A percentile compares a stretch with the other conserved stretches of the same genome.
These are phyloP conservation scores for Cadophora gregata DNA, from an alignment of 2,329 filamentous ascomycete species.

Conservation along the genomic window DNA sequence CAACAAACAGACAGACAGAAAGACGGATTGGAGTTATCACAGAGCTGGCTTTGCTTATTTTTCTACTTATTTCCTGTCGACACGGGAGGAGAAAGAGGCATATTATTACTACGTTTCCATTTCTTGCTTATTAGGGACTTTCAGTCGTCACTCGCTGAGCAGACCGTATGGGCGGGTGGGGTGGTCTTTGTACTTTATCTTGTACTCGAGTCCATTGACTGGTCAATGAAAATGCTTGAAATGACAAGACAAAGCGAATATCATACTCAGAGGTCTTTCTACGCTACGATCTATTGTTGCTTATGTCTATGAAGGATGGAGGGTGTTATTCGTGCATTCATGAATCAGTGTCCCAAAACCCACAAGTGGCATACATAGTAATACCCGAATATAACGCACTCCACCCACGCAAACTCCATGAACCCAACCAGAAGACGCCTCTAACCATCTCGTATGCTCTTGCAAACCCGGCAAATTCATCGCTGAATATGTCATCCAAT, in stretches of 20 bases:
- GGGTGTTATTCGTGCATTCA: not conserved
- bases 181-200: conserved; percentile 7
- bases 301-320: not conserved
- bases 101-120: not conserved
- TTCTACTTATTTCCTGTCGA: not conserved
- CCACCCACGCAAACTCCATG: not conserved
- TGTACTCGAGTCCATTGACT: not conserved
- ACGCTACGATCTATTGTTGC: not conserved
- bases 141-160: not conserved
- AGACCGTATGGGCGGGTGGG: not conserved
- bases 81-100: not conserved
- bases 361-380: not conserved
- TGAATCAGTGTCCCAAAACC: not conserved
- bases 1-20: not conserved
- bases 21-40: not conserved
- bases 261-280: not conserved
- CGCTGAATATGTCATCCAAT: not conserved
- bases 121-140: not conserved
- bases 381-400: too few species aligned
- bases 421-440: too few species aligned
- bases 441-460: not conserved
- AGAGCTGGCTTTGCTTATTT: conserved; percentile 8
- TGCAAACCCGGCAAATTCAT: not conserved
- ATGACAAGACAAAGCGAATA: not conserved
- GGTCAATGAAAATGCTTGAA: not conserved